Evolutionary conservation across 768 basidiomycete species (phyloP).

Genomic region (Kwoniella mangroviensis): DNA sequence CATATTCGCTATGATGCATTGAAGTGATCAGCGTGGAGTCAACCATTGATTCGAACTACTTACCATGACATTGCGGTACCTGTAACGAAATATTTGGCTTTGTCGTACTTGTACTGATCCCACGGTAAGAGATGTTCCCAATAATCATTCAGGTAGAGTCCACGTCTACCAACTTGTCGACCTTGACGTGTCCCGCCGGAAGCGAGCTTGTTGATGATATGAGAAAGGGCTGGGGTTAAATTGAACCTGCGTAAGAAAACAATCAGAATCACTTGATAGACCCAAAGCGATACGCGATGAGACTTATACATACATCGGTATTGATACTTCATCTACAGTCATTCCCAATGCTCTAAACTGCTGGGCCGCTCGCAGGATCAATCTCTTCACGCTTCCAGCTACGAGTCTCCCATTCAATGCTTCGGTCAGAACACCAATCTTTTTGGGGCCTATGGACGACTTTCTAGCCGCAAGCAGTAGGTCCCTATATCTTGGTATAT

Average conservation of each 20-base stretch:
- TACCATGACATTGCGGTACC: no score
- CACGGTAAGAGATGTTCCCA: slow-evolving; percentile 55
- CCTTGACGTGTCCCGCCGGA: slow-evolving; percentile 40
- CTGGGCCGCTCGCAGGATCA: slow-evolving; percentile 57
- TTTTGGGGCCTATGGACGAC: slow-evolving; percentile 56
- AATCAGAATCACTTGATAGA: not conserved
- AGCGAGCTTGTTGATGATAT: slow-evolving; percentile 38
- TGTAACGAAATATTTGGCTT: no score
- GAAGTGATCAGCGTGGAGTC: no score
- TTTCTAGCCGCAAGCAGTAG: slow-evolving; percentile 41
- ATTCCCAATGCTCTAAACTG: slow-evolving; percentile 60
- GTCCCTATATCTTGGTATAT: slow-evolving; percentile 57
- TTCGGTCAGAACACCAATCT: slow-evolving; percentile 61
- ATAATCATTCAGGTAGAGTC: slow-evolving; percentile 58
- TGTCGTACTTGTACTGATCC: slow-evolving; percentile 44
- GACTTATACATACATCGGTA: slow-evolving; percentile 57
- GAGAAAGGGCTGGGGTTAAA: slow-evolving; percentile 15
- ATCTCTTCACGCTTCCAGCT: slow-evolving; percentile 58
- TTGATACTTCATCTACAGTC: slow-evolving; percentile 59
- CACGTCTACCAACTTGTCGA: slow-evolving; percentile 50
- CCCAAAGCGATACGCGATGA: not conserved
- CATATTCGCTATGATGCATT: no score
- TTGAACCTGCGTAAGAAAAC: not conserved
- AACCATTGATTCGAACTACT: no score
- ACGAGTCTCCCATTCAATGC: slow-evolving; percentile 56